Percentiles rank a stretch among this genome's conserved stretches.
Conservation (phyloP, 306 rosid genomes). For the Vicia sativa region DNA sequence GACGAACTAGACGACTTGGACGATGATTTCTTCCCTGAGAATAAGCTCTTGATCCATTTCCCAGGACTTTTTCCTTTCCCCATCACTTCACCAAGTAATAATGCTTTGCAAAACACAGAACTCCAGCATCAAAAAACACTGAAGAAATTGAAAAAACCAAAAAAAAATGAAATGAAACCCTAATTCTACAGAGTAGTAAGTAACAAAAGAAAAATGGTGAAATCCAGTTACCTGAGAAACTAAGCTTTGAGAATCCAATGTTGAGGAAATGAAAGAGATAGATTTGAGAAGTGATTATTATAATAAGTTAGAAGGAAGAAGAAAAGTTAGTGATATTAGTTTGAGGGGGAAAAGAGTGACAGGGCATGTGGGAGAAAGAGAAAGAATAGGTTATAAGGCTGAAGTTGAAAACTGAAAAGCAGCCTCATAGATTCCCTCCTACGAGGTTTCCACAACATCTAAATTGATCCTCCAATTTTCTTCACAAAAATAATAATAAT, state of each 20-base stretch:
- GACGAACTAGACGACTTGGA: conserved; percentile 61
- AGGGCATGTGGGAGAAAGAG: conserved; percentile 40
- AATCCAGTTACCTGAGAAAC: conserved; percentile 20
- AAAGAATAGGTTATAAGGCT: conserved; percentile 20
- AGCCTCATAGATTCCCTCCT: conserved; percentile 45
- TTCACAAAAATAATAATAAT: too few species aligned
- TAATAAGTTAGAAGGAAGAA: not conserved
- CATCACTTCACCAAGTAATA: conserved; percentile 47
- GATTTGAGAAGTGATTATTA: conserved; percentile 20
- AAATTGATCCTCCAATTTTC: not conserved
- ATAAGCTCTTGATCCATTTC: conserved; percentile 82
- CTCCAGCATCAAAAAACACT: conserved; percentile 36
- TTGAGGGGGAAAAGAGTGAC: conserved; percentile 27
- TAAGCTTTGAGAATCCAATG: conserved; percentile 33
- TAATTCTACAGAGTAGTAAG: conserved; percentile 6
- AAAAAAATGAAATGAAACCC: conserved; percentile 14
- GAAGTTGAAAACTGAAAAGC: conserved; percentile 28
- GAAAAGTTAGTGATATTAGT: conserved; percentile 31
- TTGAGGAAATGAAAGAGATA: conserved; percentile 5
- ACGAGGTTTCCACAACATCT: conserved; percentile 43
- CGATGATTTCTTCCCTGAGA: conserved; percentile 78
- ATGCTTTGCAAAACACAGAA: conserved; percentile 34
- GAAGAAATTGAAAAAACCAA: conserved; percentile 10
- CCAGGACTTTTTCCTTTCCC: conserved; percentile 91
- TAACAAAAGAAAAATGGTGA: conserved; percentile 1